phyloP scores from a whole-genome alignment of 129 eudicot genomes.

The Lactuca sativa region DNA sequence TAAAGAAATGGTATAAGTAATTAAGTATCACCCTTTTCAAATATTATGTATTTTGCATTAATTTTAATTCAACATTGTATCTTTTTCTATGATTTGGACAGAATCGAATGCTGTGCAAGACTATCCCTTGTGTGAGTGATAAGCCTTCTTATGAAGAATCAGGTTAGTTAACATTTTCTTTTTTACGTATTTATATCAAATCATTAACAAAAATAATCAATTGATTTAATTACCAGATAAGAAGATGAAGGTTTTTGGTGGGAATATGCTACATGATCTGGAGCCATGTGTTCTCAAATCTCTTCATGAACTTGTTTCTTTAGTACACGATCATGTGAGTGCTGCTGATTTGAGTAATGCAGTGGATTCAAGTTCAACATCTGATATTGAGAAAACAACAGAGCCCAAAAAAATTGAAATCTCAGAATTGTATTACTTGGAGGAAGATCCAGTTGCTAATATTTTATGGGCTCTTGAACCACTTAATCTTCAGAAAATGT shows the following conservation, averaged over 20 bases:
- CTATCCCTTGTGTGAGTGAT: conserved; percentile 35
- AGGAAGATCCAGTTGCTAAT: conserved; percentile 79
- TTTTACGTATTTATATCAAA: neutral
- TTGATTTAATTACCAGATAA: conserved; percentile 37
- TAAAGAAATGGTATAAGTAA: conserved; percentile 73
- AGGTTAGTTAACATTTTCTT: conserved; percentile 36
- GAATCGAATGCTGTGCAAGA: conserved; percentile 61
- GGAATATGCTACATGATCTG: conserved; percentile 47
- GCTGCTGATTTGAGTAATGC: conserved; percentile 40
- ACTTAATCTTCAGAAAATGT: conserved; percentile 52
- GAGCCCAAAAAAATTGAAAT: conserved; percentile 28
- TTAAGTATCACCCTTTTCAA: neutral
- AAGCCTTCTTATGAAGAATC: conserved; percentile 37
- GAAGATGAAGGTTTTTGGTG: conserved; percentile 18
- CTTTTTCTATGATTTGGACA: conserved; percentile 54
- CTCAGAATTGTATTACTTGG: conserved; percentile 42
- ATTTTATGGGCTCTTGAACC: conserved; percentile 76
- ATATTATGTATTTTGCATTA: conserved; percentile 15
- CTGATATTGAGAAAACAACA: conserved; percentile 42
- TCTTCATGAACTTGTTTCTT: conserved; percentile 72
- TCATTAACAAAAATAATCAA: neutral
- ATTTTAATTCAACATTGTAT: conserved; percentile 3
- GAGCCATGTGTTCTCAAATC: conserved; percentile 56
- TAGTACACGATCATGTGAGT: conserved; percentile 73
- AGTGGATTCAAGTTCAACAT: conserved; percentile 37